Base-by-base conservation (phyloP, 2,329 filamentous ascomycete genomes). In the Gaeumannomyces sp. region DNA sequence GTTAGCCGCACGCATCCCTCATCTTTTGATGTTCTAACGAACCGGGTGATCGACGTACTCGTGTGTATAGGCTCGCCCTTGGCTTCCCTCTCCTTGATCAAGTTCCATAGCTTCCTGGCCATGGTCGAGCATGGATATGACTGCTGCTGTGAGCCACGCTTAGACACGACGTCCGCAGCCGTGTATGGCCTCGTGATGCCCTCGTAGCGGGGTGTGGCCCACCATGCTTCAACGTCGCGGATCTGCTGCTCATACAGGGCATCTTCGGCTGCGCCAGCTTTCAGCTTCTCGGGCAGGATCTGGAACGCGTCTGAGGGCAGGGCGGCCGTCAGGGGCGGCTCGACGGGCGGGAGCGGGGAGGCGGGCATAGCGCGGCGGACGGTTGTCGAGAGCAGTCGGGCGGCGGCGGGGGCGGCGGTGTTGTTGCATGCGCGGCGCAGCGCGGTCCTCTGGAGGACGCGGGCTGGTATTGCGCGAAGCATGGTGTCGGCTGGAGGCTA, bases 141-240 rank as follows among this genome's bases (percentile, higher is more conserved):
- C 74, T 97, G 91, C 72, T 92, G 87, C 69, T 97, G 84, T 8
- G 92, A 89, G 13, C 95, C 95, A 67, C 95, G 85, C 81, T 98
- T 98, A 77, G 90, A 93, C 67, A 97, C 94, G 7, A 99, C 90
- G 78, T 97, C 93, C 71, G 89, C 91, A 1, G 93, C 91, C 25
- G 89, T 90, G 76, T 98, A 99, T 14, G 94, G 93, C 60, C 95
- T 85, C 81, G 90, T 95, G 80, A 98, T 97, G 66, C 91, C 94
- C 69, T 89, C 85, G 75, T 88, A 99, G 65, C 95, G 88, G 10
- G 92, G 89, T 57, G 89, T 89, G 27, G 85, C 84, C 94, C 94
- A 99, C 95, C 94, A 98, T 33, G 89, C 84, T 75, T 93, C 87
- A 16, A 98, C 92, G 71, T 95, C 89, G 72, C 89, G 84, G 63